A percentile compares a stretch with the other conserved stretches of the same genome.
These are phyloP conservation scores for Scedosporium boydii DNA, from an alignment of 2,329 filamentous ascomycete genomes.

Conservation along the genomic window DNA sequence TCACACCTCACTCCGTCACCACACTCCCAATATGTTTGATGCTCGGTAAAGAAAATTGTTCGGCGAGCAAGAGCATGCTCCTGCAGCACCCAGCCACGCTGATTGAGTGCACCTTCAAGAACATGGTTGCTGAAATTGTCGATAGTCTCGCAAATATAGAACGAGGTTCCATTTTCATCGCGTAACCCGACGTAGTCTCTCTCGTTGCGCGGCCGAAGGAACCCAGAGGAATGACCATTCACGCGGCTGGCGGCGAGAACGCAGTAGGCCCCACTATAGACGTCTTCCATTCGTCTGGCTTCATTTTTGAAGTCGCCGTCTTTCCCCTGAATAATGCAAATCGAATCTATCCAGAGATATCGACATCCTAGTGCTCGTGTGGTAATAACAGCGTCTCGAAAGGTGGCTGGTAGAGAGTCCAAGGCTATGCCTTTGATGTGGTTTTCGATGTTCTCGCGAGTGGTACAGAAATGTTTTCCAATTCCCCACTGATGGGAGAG, in stretches of 20 bases:
- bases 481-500: conserved; percentile 18
- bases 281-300: not conserved
- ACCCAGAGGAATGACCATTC: not conserved
- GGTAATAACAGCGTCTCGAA: conserved; percentile 5
- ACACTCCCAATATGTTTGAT: conserved; percentile 29
- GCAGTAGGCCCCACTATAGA: not conserved
- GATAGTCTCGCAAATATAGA: conserved; percentile 19
- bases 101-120: conserved; percentile 18
- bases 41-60: conserved; percentile 25
- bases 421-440: not conserved
- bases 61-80: conserved; percentile 26
- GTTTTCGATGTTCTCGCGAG: not conserved
- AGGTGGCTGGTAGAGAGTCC: not conserved
- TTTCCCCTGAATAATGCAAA: not conserved
- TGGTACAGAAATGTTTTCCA: not conserved
- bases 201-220: conserved; percentile 11
- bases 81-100: conserved; percentile 29
- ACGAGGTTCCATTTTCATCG: not conserved
- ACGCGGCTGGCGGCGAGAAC: not conserved
- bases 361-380: not conserved
- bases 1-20: conserved; percentile 24
- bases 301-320: not conserved
- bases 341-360: conserved; percentile 8
- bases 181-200: conserved; percentile 6
- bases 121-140: conserved; percentile 26